Evolutionary conservation across 495 filamentous ascomycete species (phyloP), one percentile per base, ranked within the genome.

Genomic region (Aspergillus funiculosus): DNA sequence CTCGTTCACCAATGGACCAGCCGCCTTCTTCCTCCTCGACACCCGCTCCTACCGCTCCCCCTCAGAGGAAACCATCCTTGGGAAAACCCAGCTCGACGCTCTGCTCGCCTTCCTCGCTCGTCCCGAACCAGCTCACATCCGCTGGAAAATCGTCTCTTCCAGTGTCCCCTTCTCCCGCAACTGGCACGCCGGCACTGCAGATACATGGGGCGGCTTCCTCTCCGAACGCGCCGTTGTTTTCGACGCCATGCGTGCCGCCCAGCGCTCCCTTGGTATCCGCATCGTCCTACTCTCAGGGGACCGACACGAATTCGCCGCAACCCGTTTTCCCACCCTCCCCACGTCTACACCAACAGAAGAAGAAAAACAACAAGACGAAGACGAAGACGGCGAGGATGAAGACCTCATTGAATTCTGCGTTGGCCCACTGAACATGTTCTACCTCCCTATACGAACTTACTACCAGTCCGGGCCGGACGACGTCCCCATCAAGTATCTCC

Each of bases 161-260:
- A 86, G 83, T 21, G 81, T 96, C 22, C 92, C 92, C 0, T 95
- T 98, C 65, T 97, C 92, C 10, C 90, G 94, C 63, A 98, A 98
- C 65, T 98, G 92, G 92, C 80, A 74, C 20, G 75, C 92, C 52
- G 86, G 87, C 43, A 79, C 73, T 3, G 69, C 77, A 30, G 92
- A 98, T 57, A 96, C 92, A 2, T 98, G 92, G 92, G 88, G 83
- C 26, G 89, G 88, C 0, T 95, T 89, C 64, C 71, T 95, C 9
- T 53, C 72, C 32, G 92, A 98, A 66, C 81, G 92, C 11, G 76
- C 72, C 21, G 75, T 66, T 46, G 78, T 98, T 32, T 80, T 97
- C 31, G 82, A 95, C 56, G 83, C 85, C 6, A 95, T 95, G 80
- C 96, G 92, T 89, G 80, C 83, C 40, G 81, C 81, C 1, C 78